A percentile compares a stretch with the other conserved stretches of the same genome.
phyloP scores from a whole-genome alignment of 2,329 filamentous ascomycete species.

The Daldinia eschscholtzii region DNA sequence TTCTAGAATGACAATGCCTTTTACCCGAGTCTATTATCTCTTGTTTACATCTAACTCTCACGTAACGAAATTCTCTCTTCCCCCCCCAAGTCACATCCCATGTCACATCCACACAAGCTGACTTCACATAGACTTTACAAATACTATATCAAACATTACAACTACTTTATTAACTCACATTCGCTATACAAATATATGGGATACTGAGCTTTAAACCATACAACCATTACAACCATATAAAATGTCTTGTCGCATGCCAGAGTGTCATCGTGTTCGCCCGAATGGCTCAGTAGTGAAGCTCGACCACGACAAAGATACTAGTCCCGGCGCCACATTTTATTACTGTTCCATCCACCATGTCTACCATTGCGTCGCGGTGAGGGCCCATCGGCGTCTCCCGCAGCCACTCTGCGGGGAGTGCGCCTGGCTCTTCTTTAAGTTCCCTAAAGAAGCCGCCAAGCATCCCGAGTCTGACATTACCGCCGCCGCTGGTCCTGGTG shows the following conservation, averaged over 20 bases:
- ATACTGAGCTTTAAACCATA: slow-evolving; percentile 14
- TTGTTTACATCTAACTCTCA: slow-evolving; percentile 4
- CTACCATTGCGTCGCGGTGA: slow-evolving; percentile 38
- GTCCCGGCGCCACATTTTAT: slow-evolving; percentile 38
- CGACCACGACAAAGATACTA: slow-evolving; percentile 38
- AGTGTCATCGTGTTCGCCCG: slow-evolving; percentile 29
- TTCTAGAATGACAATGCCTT: slow-evolving; percentile 1
- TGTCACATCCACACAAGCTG: neutral
- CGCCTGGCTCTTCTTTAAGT: slow-evolving; percentile 44
- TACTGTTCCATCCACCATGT: slow-evolving; percentile 44
- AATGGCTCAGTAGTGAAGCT: slow-evolving; percentile 31
- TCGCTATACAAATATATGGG: slow-evolving; percentile 24
- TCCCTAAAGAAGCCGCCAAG: slow-evolving; percentile 33
- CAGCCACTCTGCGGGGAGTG: slow-evolving; percentile 44
- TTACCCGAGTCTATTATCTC: slow-evolving; percentile 2
- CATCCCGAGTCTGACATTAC: slow-evolving; percentile 31
- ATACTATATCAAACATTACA: slow-evolving; percentile 12
- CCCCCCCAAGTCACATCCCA: neutral
- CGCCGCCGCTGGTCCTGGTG: slow-evolving; percentile 9
- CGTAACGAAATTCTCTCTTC: neutral
- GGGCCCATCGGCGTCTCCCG: slow-evolving; percentile 29
- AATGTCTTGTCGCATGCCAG: slow-evolving; percentile 39
- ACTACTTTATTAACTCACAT: slow-evolving; percentile 18
- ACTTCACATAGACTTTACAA: slow-evolving; percentile 13
- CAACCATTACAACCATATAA: slow-evolving; percentile 9